Evolutionary conservation across 345 rosid genomes (phyloP), one percentile per base, ranked within the genome.

Genomic region (Dipteronia sinensis): DNA sequence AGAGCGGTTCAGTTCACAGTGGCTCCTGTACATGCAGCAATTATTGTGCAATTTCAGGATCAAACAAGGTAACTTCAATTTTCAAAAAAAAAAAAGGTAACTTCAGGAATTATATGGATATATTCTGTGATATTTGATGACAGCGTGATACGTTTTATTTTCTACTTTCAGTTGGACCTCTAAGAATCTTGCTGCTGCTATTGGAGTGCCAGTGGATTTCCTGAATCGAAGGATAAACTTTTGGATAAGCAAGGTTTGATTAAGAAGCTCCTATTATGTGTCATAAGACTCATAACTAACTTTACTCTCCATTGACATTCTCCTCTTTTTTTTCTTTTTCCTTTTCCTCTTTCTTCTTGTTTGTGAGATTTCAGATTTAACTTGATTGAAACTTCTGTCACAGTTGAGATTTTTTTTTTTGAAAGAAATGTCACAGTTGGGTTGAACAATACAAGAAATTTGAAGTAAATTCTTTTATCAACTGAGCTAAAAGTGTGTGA

Each of bases 21-120:
- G 38, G 82, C 93, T 77, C 99, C 99, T 17, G 72, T 92, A 69
- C 99, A 91, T 83, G 99, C 98, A 20, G 93, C 92, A 72, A 90
- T 96, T 62, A 89, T 96, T 75, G 89, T 96, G 98, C 98, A 92
- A 71, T 96, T 96, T 86, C 97, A 94, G 84, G 97, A 94, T 71
- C 92, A 87, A 83, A 87, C 84, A 82, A 92, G 95, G 98, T 90
- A 82, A 72, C 55, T 55, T 73, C 38, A 10, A n/a, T n/a, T n/a
- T n/a, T n/a, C n/a, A n/a, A n/a, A n/a, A n/a, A n/a, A n/a, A n/a
- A n/a, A n/a, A n/a, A 82, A 92, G 95, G 98, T 90, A 82, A 72
- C 55, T 55, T 73, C 38, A 10, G 72, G 79, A 80, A 67, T 27
- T 29, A 65, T 65, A 73, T 68, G 51, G 53, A 46, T 68, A 49